These are phyloP conservation scores for Lathyrus oleraceus DNA, from an alignment of 306 rosid species.

Conservation along the genomic window DNA sequence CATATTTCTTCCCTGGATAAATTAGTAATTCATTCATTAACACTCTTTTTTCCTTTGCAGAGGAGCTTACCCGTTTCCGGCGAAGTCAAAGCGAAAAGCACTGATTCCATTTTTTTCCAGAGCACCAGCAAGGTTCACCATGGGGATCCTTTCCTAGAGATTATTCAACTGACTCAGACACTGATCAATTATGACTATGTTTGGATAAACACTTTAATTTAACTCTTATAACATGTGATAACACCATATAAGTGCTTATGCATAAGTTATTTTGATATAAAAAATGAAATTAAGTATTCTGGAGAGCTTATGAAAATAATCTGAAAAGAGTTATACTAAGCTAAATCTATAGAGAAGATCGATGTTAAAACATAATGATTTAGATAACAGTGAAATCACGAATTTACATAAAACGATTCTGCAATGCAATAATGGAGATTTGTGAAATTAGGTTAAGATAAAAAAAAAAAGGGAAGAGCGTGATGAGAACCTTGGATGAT, in stretches of 20 bases:
- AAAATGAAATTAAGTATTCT: too few relatives aligned
- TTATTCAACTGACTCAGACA: neutral
- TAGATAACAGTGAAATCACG: too few relatives aligned
- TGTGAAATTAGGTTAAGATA: neutral
- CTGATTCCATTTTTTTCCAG: constrained; percentile 56
- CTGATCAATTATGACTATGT: neutral
- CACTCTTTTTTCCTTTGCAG: neutral
- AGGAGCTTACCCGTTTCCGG: constrained; percentile 84
- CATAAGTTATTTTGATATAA: too few relatives aligned
- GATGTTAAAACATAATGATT: too few relatives aligned
- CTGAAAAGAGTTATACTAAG: too few relatives aligned
- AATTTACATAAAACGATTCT: neutral
- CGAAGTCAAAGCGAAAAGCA: constrained; percentile 84
- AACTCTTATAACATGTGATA: too few relatives aligned
- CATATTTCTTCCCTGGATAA: neutral
- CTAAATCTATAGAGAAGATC: too few relatives aligned
- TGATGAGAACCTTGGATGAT: constrained; percentile 67
- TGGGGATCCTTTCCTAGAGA: constrained; percentile 75
- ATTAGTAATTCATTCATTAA: neutral
- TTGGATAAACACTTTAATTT: too few relatives aligned
- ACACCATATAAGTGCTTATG: neutral
- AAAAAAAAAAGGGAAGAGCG: constrained; percentile 3
- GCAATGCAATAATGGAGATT: neutral
- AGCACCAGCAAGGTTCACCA: constrained; percentile 78
- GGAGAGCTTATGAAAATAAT: too few relatives aligned